These are phyloP conservation scores for Psilocybe cubensis DNA, from an alignment of 768 basidiomycete species.

Conservation along the genomic window DNA sequence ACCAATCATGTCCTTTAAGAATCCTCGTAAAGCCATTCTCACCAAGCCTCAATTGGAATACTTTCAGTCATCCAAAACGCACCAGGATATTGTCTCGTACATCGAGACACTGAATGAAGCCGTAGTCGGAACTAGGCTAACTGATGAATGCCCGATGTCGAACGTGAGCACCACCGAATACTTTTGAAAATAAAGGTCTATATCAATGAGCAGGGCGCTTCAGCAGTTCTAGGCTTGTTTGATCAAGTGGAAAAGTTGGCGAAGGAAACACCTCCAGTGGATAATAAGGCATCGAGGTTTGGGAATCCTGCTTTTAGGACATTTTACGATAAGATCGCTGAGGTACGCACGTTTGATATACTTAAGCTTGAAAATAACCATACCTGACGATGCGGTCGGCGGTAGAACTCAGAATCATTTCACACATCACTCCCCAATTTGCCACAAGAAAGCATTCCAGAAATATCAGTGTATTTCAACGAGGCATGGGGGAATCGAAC, in stretches of 20 bases:
- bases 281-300: conserved; percentile 90
- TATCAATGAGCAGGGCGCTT: conserved; percentile 54
- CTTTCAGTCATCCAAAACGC: conserved; percentile 80
- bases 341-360: conserved; percentile 45
- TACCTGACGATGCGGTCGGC: too few species aligned
- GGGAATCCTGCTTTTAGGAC: conserved; percentile 96
- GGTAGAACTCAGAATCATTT: conserved; percentile 56
- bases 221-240: conserved; percentile 64
- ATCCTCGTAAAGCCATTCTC: conserved; percentile 76
- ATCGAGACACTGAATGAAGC: conserved; percentile 77
- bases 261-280: conserved; percentile 77
- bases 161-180: conserved; percentile 48
- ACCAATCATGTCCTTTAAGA: conserved; percentile 41
- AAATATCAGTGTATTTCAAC: conserved; percentile 79
- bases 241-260: conserved; percentile 69
- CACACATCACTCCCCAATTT: conserved; percentile 64
- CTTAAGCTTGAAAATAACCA: too few species aligned
- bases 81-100: conserved; percentile 68
- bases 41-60: conserved; percentile 75
- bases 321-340: conserved; percentile 82
- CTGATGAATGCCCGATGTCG: conserved; percentile 59
- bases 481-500: conserved; percentile 92
- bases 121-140: conserved; percentile 77
- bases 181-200: conserved; percentile 2
- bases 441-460: conserved; percentile 58